A percentile compares a stretch with the other conserved stretches of the same genome.
phyloP scores from a whole-genome alignment of 345 rosid genomes.

The Linum lewisii region DNA sequence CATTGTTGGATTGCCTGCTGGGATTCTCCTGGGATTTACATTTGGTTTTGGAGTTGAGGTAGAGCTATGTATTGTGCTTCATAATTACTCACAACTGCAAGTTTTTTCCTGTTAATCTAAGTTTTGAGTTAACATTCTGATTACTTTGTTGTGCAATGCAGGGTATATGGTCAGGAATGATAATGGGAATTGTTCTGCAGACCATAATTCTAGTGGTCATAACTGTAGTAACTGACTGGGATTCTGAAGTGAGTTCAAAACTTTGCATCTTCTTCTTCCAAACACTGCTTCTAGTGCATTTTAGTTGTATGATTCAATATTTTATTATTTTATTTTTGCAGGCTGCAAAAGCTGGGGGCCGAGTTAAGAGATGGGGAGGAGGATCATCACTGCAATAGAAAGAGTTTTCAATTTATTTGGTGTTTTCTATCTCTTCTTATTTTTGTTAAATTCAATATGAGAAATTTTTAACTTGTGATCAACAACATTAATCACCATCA shows the following conservation, averaged over 20 bases:
- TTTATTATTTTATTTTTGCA: constrained; percentile 12
- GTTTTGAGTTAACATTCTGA: neutral
- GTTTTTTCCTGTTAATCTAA: too few relatives aligned
- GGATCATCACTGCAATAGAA: constrained; percentile 6
- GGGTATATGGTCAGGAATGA: constrained; percentile 84
- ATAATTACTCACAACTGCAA: too few relatives aligned
- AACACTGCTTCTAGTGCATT: too few relatives aligned
- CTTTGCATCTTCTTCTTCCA: neutral
- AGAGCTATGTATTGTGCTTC: too few relatives aligned
- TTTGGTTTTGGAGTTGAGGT: constrained; percentile 54
- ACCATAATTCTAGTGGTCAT: constrained; percentile 38
- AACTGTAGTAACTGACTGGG: constrained; percentile 51
- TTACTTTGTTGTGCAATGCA: neutral
- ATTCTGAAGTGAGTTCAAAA: constrained; percentile 32
- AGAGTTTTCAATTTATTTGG: too few relatives aligned
- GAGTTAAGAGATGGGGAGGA: constrained; percentile 84
- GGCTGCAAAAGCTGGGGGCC: constrained; percentile 70
- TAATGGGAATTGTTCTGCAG: constrained; percentile 54
- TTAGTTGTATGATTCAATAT: neutral
- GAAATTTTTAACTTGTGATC: too few relatives aligned
- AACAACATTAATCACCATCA: too few relatives aligned
- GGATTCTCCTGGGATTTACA: constrained; percentile 47
- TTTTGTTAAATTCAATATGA: too few relatives aligned
- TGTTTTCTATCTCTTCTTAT: too few relatives aligned
- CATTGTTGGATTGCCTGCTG: constrained; percentile 51